Base-by-base conservation (phyloP, 805 yeast genomes). In the Huiozyma sinensis region DNA sequence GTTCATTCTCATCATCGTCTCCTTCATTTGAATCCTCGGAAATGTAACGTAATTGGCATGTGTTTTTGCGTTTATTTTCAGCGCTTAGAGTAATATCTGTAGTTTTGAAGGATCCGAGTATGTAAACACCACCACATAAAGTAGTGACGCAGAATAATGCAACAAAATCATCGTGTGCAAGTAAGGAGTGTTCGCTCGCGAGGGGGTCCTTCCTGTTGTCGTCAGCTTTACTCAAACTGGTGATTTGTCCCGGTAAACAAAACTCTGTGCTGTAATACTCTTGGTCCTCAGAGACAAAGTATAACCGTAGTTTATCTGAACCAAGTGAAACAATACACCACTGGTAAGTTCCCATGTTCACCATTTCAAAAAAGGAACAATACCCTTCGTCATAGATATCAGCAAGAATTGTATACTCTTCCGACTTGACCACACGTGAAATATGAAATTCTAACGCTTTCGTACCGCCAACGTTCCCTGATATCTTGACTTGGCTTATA, bases 231-330 rank as follows among this genome's bases (percentile, higher is more conserved):
- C 12, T 33, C 7, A 50, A 40, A 36, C 43, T 40, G 8, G 44
- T 42, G 5, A 55, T 42, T 12, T 45, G 48, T 7, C 39, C 38
- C 6, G 52, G 53, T 29, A 55, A 34, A 11, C 36, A 39, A 28
- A 52, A 45, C 24, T 48, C 50, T 7, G 36, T 28, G 28, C 39
- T 28, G 28, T 34, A 33, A 35, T 40, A 46, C 5, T 43, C 50
- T 12, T 40, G 29, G 6, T 35, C 41, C 7, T 33, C 32, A 27
- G 32, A 24, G 6, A 32, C 10, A 33, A 29, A 33, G 42, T 46
- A 46, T 4, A 47, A 24, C 29, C 38, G 34, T 6, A 51, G 29
- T 6, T 40, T 41, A 2, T 40, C 40, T 5, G 34, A 24, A 6
- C 43, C 41, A 12, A 44, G 8, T 27, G 48, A 43, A 4, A 48